Percentiles rank a stretch among this genome's conserved stretches.
Conservation (phyloP, 2,329 filamentous ascomycete genomes). For the Leptodontidium sp. region DNA sequence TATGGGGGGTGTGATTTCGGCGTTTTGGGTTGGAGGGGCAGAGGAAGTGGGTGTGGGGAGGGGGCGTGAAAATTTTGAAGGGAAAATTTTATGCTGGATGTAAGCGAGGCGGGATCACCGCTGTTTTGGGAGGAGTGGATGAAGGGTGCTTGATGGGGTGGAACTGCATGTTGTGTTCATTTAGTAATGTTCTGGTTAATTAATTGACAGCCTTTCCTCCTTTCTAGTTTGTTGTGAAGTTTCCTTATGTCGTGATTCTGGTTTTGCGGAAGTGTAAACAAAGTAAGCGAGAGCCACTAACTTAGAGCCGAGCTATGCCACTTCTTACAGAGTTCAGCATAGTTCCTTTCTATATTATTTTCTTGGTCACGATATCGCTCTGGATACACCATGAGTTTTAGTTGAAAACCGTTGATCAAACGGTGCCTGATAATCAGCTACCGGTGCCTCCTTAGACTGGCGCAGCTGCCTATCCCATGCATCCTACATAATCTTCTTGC, state of each 20-base stretch:
- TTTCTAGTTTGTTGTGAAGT: neutral
- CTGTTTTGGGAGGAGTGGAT: neutral
- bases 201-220: neutral
- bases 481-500: no score
- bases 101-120: neutral
- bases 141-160: neutral
- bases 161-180: neutral
- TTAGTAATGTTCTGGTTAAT: neutral
- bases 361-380: no score
- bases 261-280: neutral
- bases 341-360: no score
- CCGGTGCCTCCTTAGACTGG: no score
- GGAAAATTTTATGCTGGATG: neutral
- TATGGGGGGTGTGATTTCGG: neutral
- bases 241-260: neutral
- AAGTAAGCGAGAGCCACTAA: conserved; percentile 1
- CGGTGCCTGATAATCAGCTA: no score
- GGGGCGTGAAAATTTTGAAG: neutral
- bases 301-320: no score
- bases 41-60: neutral
- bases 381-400: no score
- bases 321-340: no score
- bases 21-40: neutral
- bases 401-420: no score
- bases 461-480: no score